Conservation (phyloP, 345 rosid species). For the Pelargonium nanum region DNA sequence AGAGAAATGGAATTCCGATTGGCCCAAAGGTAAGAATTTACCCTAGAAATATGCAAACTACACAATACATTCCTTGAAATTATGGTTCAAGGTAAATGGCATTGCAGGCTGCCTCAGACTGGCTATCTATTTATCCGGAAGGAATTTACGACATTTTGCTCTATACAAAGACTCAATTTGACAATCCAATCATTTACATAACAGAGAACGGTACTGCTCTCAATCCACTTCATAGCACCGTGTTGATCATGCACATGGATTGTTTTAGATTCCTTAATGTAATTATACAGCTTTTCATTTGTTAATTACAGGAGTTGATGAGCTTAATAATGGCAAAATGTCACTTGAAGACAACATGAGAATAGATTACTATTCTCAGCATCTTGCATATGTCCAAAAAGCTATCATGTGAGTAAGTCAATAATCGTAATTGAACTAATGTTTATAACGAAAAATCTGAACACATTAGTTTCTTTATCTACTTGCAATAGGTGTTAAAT, state of each 20-base stretch:
- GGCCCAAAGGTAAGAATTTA: conserved; percentile 28
- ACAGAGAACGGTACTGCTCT: conserved; percentile 37
- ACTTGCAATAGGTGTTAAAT: background rate
- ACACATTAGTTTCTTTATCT: background rate
- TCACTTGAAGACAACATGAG: conserved; percentile 17
- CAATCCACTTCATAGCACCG: no score
- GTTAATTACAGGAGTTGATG: conserved; percentile 18
- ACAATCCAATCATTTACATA: conserved; percentile 19
- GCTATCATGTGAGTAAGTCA: conserved; percentile 20
- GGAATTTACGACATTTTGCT: conserved; percentile 24
- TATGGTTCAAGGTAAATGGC: no score
- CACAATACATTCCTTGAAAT: no score
- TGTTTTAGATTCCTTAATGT: no score
- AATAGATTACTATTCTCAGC: conserved; percentile 16
- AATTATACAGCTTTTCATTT: no score
- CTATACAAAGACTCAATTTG: conserved; percentile 19
- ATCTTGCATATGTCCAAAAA: conserved; percentile 16
- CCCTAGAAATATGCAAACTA: no score
- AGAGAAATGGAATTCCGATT: conserved; percentile 32
- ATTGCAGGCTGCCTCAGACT: conserved; percentile 24
- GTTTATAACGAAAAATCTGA: background rate
- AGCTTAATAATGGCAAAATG: conserved; percentile 9
- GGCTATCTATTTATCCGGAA: conserved; percentile 23
- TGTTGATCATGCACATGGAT: no score
- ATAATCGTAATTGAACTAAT: no score